Evolutionary conservation across 805 yeast genomes (phyloP), one percentile per base, ranked within the genome.

Genomic region (Yarrowia alimentaria): DNA sequence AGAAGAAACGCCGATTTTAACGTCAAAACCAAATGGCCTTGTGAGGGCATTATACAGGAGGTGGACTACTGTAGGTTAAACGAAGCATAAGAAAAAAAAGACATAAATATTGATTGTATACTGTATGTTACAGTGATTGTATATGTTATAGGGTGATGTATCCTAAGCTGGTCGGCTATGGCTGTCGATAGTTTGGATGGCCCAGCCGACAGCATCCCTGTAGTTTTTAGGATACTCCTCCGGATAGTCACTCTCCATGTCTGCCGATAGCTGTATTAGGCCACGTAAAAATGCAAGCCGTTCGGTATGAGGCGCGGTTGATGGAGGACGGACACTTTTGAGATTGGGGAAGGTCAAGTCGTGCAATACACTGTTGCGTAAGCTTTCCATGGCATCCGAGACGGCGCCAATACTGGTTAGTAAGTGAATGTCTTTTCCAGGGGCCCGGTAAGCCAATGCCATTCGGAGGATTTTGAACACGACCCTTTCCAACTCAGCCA

Each of bases 151-250:
- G n/a, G n/a, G n/a, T n/a, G n/a, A n/a, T n/a, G n/a, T n/a, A n/a
- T n/a, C n/a, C n/a, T n/a, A n/a, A n/a, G 24, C 24, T 6, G 9
- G 9, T 9, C 9, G 9, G 24, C 24, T 21, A 6, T n/a, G n/a
- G n/a, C 14, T 24, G 14, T 24, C 25, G 9, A 37, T 25, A 10
- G 28, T 6, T 3, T 25, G 13, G 13, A 40, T 17, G 6, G 30
- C 47, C 47, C 47, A 40, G 9, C 33, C 47, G 4, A 40, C 47
- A 1, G 47, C 47, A 6, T 40, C 47, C 7, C 19, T 16, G 25
- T 40, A 40, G 25, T 40, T 40, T 9, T 40, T 40, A 13, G 47
- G 47, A 9, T 40, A 40, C 33, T 40, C 33, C 14, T 33, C 47
- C 2, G 25, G 8, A 14, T 16, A 40, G 11, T 28, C 8, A 19